phyloP scores from a whole-genome alignment of 129 eudicot genomes.

The Solidago caesia region DNA sequence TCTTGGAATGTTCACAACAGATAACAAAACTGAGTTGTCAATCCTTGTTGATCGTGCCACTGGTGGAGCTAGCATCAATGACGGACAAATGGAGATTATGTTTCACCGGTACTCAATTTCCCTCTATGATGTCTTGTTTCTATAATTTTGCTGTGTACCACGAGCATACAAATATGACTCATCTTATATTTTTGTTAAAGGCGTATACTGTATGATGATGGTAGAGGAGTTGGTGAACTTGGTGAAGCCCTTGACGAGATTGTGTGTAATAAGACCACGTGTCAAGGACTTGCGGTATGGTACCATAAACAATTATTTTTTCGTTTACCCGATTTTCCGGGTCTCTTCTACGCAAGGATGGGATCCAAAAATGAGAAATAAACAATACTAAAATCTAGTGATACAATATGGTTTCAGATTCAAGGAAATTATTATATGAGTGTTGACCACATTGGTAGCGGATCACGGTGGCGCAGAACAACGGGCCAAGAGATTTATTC shows the following conservation, averaged over 20 bases:
- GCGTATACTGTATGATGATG: slow-evolving; percentile 65
- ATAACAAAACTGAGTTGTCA: slow-evolving; percentile 67
- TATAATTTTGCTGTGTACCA: slow-evolving; percentile 3
- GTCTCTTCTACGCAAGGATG: not conserved
- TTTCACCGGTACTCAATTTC: slow-evolving; percentile 59
- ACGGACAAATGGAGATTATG: slow-evolving; percentile 90
- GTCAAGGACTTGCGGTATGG: slow-evolving; percentile 81
- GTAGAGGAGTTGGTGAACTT: slow-evolving; percentile 81
- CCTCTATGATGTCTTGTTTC: not conserved
- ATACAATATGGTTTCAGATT: slow-evolving; percentile 42
- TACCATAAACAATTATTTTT: not conserved
- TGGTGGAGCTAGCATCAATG: slow-evolving; percentile 87
- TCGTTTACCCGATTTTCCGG: not conserved
- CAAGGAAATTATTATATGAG: slow-evolving; percentile 75
- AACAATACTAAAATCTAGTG: not conserved
- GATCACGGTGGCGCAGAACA: slow-evolving; percentile 85
- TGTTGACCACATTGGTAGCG: slow-evolving; percentile 55
- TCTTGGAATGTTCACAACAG: slow-evolving; percentile 73
- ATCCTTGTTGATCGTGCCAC: slow-evolving; percentile 89
- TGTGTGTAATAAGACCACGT: slow-evolving; percentile 53
- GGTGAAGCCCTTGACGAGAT: slow-evolving; percentile 81
- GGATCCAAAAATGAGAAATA: slow-evolving; percentile 1
- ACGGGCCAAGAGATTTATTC: slow-evolving; percentile 88
- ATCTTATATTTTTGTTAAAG: slow-evolving; percentile 30
- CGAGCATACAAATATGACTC: not conserved